A percentile compares a stretch with the other conserved stretches of the same genome.
Conservation (phyloP, 78 protist genomes). For the Pigoraptor vietnamica region DNA sequence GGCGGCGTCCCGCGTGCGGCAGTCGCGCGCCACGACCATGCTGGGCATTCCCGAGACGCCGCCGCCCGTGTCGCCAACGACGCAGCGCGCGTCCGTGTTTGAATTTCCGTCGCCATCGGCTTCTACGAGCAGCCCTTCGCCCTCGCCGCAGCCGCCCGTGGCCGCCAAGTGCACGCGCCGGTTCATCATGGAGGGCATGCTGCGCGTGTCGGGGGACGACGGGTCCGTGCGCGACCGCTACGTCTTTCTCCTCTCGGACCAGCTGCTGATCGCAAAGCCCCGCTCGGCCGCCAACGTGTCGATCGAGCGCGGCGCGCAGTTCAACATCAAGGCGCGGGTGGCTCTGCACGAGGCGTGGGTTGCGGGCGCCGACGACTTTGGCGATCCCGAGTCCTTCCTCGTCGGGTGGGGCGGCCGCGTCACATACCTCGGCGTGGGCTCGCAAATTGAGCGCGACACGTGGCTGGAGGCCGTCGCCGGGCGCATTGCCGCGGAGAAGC, state of each 20-base stretch:
- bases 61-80: background rate
- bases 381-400: background rate
- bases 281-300: background rate
- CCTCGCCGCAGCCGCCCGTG: background rate
- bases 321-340: background rate
- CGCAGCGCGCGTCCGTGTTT: background rate
- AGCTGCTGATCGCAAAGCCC: background rate
- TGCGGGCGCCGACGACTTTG: background rate
- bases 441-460: background rate
- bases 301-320: background rate
- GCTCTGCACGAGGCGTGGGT: background rate
- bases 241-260: background rate
- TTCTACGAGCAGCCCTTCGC: background rate
- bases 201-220: background rate
- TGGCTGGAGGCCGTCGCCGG: background rate
- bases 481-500: background rate
- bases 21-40: background rate
- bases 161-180: background rate
- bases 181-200: background rate
- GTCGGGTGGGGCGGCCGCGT: background rate
- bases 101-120: background rate
- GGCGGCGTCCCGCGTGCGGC: background rate
- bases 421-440: background rate
- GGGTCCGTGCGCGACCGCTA: background rate
- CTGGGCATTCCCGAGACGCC: background rate